Evolutionary conservation across 2,329 filamentous ascomycete genomes (phyloP).

Genomic region (Tolypocladium guangdongense): DNA sequence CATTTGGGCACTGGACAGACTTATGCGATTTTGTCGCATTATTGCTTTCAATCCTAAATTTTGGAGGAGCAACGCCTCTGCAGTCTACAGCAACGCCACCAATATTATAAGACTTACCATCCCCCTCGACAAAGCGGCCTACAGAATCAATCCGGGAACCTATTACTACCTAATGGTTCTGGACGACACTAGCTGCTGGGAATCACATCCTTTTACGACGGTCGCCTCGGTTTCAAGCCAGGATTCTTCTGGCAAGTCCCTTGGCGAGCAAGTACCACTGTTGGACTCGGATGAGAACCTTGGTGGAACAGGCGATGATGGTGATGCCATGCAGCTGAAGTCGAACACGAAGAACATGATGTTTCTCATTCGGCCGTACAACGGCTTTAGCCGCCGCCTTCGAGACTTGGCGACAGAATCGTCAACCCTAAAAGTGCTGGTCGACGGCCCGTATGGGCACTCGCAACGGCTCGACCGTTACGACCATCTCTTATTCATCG

Average conservation of each 20-base stretch:
- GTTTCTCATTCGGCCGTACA: conserved; percentile 35
- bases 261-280: conserved; percentile 16
- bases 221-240: conserved; percentile 21
- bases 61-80: conserved; percentile 23
- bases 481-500: conserved; percentile 29
- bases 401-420: conserved; percentile 13
- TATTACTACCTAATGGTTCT: conserved; percentile 35
- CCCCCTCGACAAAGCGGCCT: conserved; percentile 21
- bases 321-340: conserved; percentile 10
- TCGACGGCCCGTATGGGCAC: conserved; percentile 35
- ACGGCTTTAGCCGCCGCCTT: conserved; percentile 30
- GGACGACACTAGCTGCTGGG: conserved; percentile 29
- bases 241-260: conserved; percentile 1
- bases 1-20: conserved; percentile 39
- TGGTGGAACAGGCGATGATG: neutral
- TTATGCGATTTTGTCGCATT: conserved; percentile 31
- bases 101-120: conserved; percentile 31
- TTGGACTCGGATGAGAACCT: neutral
- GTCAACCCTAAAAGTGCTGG: conserved; percentile 21
- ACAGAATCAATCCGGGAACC: conserved; percentile 26
- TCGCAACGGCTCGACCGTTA: conserved; percentile 26
- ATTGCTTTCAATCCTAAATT: conserved; percentile 26
- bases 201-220: conserved; percentile 40
- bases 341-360: conserved; percentile 1
- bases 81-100: conserved; percentile 23